A percentile compares a stretch with the other conserved stretches of the same genome.
phyloP scores from a whole-genome alignment of 73 alveolate species.

The Tetrahymena elliotti region DNA sequence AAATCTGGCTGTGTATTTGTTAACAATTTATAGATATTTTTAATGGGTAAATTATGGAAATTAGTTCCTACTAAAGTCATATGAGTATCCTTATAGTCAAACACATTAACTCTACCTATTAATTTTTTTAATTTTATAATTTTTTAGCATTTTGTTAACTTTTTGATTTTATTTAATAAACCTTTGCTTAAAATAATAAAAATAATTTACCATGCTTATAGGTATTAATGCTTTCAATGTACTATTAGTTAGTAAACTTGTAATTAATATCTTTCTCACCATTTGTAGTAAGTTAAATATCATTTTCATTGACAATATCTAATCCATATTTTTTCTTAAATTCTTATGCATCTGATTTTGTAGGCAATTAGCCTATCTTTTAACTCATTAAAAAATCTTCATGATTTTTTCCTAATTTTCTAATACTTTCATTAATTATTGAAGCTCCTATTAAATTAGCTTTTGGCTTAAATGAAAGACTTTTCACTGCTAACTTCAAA shows the following conservation, averaged over 20 bases:
- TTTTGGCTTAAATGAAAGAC: not conserved
- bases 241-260: not conserved
- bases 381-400: not conserved
- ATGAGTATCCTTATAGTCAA: conserved; percentile 13
- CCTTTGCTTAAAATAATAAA: not conserved
- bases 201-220: not conserved
- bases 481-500: not conserved
- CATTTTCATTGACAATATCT: not conserved
- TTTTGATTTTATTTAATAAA: not conserved
- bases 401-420: not conserved
- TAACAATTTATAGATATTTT: conserved; percentile 17
- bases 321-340: not conserved
- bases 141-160: not conserved
- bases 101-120: conserved; percentile 33
- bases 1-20: conserved; percentile 9
- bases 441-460: not conserved
- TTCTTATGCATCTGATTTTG: not conserved
- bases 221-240: not conserved
- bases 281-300: not conserved
- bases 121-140: not conserved
- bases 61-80: conserved; percentile 30
- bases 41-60: conserved; percentile 16
- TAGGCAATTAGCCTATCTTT: not conserved
- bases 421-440: not conserved
- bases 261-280: not conserved